Conservation (phyloP, 108 stramenopile species). For the Nannochloropsis granulata region DNA sequence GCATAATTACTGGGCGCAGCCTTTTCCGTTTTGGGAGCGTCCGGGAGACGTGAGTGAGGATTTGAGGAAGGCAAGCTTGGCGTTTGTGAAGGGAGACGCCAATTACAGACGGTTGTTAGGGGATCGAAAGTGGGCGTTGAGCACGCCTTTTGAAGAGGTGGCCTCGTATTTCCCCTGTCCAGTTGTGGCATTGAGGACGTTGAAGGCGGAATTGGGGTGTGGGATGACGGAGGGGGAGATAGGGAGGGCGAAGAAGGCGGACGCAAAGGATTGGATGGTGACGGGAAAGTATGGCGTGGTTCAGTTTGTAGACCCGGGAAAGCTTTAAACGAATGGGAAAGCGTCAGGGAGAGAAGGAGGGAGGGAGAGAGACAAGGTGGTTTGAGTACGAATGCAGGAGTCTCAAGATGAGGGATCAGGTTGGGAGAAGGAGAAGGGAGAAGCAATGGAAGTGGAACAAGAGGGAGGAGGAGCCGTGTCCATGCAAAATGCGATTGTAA, state of each 20-base stretch:
- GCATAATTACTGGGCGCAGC: conserved; percentile 81
- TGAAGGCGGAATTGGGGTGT: conserved; percentile 65
- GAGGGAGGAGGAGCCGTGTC: too few relatives aligned
- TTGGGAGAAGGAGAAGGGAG: too few relatives aligned
- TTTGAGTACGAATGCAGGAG: too few relatives aligned
- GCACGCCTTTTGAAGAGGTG: conserved; percentile 68
- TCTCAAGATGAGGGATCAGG: too few relatives aligned
- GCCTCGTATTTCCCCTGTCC: conserved; percentile 76
- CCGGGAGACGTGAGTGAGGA: conserved; percentile 42
- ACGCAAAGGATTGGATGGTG: conserved; percentile 26
- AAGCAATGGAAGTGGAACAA: too few relatives aligned
- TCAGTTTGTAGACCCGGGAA: conserved; percentile 18
- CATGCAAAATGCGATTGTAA: too few relatives aligned
- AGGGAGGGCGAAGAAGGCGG: conserved; percentile 6
- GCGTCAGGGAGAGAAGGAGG: too few relatives aligned
- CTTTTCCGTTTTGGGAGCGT: conserved; percentile 83
- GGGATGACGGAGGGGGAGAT: neutral
- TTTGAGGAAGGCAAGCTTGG: conserved; percentile 34
- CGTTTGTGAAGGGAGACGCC: conserved; percentile 91
- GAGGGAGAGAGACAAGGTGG: too few relatives aligned
- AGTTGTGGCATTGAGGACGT: conserved; percentile 69
- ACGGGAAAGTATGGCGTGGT: conserved; percentile 27
- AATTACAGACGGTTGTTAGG: conserved; percentile 83
- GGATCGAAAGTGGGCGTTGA: conserved; percentile 55
- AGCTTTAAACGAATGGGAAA: too few relatives aligned